Percentiles rank a stretch among this genome's conserved stretches.
Conservation (phyloP, 495 filamentous ascomycete genomes). For the Penicillium arizonense region DNA sequence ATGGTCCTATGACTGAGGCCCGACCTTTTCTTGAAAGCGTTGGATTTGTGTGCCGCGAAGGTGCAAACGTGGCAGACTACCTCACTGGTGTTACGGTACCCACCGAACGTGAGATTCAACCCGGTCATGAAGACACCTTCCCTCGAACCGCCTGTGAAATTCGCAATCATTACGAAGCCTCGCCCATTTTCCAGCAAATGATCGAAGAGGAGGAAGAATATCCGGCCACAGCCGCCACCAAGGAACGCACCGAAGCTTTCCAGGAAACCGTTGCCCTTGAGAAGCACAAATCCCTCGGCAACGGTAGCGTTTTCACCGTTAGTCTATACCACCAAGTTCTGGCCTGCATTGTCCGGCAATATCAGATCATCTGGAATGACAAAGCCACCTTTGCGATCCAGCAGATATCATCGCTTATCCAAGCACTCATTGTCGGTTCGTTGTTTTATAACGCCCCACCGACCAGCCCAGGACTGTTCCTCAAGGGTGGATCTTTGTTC, state of each 20-base stretch:
- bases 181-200: slow-evolving; percentile 27
- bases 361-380: slow-evolving; percentile 55
- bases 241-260: slow-evolving; percentile 41
- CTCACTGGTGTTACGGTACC: slow-evolving; percentile 68
- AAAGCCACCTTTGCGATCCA: slow-evolving; percentile 55
- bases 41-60: slow-evolving; percentile 58
- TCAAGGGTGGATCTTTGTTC: slow-evolving; percentile 54
- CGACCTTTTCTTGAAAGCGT: slow-evolving; percentile 60
- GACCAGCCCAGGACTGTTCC: slow-evolving; percentile 37
- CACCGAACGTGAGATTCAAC: slow-evolving; percentile 52
- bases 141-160: slow-evolving; percentile 37
- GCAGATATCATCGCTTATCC: slow-evolving; percentile 34
- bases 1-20: slow-evolving; percentile 61
- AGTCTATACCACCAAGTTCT: slow-evolving; percentile 54
- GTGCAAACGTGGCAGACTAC: slow-evolving; percentile 65
- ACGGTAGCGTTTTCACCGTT: slow-evolving; percentile 49
- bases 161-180: slow-evolving; percentile 30
- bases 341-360: slow-evolving; percentile 47
- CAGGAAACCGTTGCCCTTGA: slow-evolving; percentile 36
- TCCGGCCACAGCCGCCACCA: slow-evolving; percentile 33
- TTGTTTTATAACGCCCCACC: slow-evolving; percentile 28
- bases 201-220: slow-evolving; percentile 44
- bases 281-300: slow-evolving; percentile 22
- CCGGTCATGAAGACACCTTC: slow-evolving; percentile 45
- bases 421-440: slow-evolving; percentile 29